These are phyloP conservation scores for Talaromyces sp. DNA, from an alignment of 2,329 filamentous ascomycete genomes.

Conservation along the genomic window DNA sequence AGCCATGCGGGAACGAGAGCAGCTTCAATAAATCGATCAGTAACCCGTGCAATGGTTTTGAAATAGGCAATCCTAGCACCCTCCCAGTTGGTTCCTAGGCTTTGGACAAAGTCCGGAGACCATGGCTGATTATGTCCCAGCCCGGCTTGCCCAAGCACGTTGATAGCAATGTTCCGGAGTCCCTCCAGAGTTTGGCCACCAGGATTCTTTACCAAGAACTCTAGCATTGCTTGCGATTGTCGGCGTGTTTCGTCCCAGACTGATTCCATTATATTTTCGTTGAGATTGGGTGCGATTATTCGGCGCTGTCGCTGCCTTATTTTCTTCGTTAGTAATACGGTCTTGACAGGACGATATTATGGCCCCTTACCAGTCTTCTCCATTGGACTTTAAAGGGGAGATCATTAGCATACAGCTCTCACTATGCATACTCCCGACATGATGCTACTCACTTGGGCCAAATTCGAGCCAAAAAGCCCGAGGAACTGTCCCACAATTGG, in stretches of 20 bases:
- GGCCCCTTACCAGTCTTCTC: constrained; percentile 22
- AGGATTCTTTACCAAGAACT: constrained; percentile 21
- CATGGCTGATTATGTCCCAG: constrained; percentile 30
- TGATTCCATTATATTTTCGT: constrained; percentile 30
- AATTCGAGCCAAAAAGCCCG: constrained; percentile 30
- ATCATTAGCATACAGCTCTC: background rate
- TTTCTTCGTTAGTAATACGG: background rate
- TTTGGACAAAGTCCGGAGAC: constrained; percentile 18
- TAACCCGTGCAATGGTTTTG: constrained; percentile 26
- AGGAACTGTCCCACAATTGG: constrained; percentile 24
- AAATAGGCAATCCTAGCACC: constrained; percentile 25
- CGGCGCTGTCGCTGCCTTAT: constrained; percentile 30
- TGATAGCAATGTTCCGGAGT: constrained; percentile 33
- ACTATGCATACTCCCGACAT: background rate
- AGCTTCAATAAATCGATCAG: constrained; percentile 24
- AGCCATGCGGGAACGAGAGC: constrained; percentile 25
- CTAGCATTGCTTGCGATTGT: constrained; percentile 28
- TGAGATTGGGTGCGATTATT: constrained; percentile 32
- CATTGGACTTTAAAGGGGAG: constrained; percentile 18
- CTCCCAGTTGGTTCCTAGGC: constrained; percentile 12
- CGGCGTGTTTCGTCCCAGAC: constrained; percentile 31
- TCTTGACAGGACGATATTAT: background rate
- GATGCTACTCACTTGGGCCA: constrained; percentile 24
- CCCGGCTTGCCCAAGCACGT: constrained; percentile 32
- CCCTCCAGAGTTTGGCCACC: constrained; percentile 23